phyloP scores from a whole-genome alignment of 1,284 basidiomycete species.

The Puccinia novopanici region DNA sequence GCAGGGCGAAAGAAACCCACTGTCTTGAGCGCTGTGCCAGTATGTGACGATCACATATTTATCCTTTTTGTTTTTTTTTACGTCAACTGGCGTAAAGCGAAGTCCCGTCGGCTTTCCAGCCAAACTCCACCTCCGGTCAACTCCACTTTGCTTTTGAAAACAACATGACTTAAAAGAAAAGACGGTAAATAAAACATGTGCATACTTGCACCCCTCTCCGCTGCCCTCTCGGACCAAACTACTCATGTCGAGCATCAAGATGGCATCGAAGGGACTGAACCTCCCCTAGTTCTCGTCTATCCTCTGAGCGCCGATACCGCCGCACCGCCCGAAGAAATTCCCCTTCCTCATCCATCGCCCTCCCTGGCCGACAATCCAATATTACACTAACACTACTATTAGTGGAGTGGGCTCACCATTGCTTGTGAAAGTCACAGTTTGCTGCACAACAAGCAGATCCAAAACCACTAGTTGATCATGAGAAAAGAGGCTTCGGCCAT shows the following conservation, averaged over 20 bases:
- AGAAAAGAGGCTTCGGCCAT: too few species aligned
- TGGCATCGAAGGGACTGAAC: background rate
- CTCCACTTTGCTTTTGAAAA: background rate
- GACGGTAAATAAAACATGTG: background rate
- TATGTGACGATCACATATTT: background rate
- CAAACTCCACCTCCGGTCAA: background rate
- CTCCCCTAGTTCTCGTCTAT: background rate
- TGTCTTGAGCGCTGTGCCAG: conserved; percentile 19
- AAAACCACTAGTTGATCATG: too few species aligned
- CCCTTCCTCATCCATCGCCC: too few species aligned
- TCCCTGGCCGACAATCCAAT: too few species aligned
- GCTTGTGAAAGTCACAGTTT: too few species aligned
- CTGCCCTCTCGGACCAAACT: background rate
- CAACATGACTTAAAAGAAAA: background rate
- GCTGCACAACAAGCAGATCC: too few species aligned
- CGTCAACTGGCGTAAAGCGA: background rate
- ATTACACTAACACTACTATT: too few species aligned
- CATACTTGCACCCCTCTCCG: background rate
- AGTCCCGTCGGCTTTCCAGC: background rate
- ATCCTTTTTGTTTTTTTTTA: background rate
- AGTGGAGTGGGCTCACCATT: too few species aligned
- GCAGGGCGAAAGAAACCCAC: conserved; percentile 30
- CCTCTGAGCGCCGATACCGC: background rate
- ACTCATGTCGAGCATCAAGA: background rate
- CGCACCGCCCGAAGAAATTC: background rate